Base-by-base conservation (phyloP, 108 stramenopile species). In the Heterococcus sp. region DNA sequence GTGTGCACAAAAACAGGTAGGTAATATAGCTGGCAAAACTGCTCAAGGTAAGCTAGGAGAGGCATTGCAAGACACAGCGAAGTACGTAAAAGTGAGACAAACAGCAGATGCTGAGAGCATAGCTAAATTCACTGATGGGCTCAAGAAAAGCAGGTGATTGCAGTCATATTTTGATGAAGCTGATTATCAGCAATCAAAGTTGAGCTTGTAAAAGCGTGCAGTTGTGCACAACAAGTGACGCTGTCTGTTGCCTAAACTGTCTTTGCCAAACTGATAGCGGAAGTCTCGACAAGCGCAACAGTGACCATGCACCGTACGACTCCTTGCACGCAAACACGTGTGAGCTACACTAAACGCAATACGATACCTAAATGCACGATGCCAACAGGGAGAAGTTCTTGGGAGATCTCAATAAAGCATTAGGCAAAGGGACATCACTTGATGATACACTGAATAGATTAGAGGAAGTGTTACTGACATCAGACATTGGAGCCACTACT, bases 361-460 rank as follows among this genome's bases (percentile, higher is more conserved):
- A 58, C 46, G 21, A 58, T 58, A 58, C 46, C 8, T 58, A 21
- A 8, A 58, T 58, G 21, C n/a, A n/a, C n/a, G n/a, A n/a, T n/a
- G n/a, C n/a, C 46, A 14, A 21, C 46, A 58, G 46, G 46, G 46
- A 58, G 46, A 58, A 58, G 46, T 74, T 82, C 35, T 5, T 82
- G 32, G 80, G 80, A 28, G 80, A 82, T 32, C 38, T 74, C 38
- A 72, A 72, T 32, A 33, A 35, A 29, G 65, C 72, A 28, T 65
- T 82, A 34, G 80, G 80, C 66, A 65, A 36, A 73, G 31, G 37
- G 2, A 68, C 38, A 2, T 66, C 73, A 28, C 66, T 82, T 32
- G 80, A 82, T 2, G 80, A 82, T 36, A 82, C 80, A 0, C 63
- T 82, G 33, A 72, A 65, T 3, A 66, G 66, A 65, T 76, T 84